A percentile compares a stretch with the other conserved stretches of the same genome.
Evolutionary conservation across 1,139 yeast species (phyloP).

Genomic region (Arxiozyma slooffiae): DNA sequence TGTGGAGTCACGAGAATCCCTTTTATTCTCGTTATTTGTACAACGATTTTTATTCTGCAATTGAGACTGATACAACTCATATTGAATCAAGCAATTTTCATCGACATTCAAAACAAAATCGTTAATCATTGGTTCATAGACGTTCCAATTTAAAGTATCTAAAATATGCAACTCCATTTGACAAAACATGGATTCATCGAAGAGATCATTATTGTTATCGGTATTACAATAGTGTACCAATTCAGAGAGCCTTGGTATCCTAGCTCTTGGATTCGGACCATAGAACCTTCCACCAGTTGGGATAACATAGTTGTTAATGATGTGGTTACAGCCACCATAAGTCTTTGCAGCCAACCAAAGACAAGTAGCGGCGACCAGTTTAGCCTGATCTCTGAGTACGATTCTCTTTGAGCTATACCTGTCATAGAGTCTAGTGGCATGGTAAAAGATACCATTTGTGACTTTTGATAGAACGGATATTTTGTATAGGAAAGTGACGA

Average conservation of each 20-base stretch:
- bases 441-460: slow-evolving; percentile 49
- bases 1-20: slow-evolving; percentile 16
- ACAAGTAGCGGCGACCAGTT: slow-evolving; percentile 55
- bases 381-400: slow-evolving; percentile 52
- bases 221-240: slow-evolving; percentile 52
- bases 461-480: slow-evolving; percentile 51
- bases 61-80: slow-evolving; percentile 31
- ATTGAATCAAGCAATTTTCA: slow-evolving; percentile 34
- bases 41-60: slow-evolving; percentile 16
- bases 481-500: slow-evolving; percentile 50
- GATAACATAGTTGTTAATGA: slow-evolving; percentile 40
- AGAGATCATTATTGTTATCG: slow-evolving; percentile 34
- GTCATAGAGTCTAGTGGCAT: slow-evolving; percentile 51
- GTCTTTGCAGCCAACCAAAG: slow-evolving; percentile 57
- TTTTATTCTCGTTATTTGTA: slow-evolving; percentile 9
- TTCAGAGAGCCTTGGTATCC: slow-evolving; percentile 55
- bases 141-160: slow-evolving; percentile 51
- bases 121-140: slow-evolving; percentile 48
- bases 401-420: slow-evolving; percentile 58
- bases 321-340: slow-evolving; percentile 63
- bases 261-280: slow-evolving; percentile 58
- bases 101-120: slow-evolving; percentile 40
- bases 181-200: slow-evolving; percentile 51
- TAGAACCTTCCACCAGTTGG: slow-evolving; percentile 49
- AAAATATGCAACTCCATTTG: slow-evolving; percentile 48